These are phyloP conservation scores for Polygonum maritimum DNA, from an alignment of 148 eudicot genomes.

Conservation along the genomic window DNA sequence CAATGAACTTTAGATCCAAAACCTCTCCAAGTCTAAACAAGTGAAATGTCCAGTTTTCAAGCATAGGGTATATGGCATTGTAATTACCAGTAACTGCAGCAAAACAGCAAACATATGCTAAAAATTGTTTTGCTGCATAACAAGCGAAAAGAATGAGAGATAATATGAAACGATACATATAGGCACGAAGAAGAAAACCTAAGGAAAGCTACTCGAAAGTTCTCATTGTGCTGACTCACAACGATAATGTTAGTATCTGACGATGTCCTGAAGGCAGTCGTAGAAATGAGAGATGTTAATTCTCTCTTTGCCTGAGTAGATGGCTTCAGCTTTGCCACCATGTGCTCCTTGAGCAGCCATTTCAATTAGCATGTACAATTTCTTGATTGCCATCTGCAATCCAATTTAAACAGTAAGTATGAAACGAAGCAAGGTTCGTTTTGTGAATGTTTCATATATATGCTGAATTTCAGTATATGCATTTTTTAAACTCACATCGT, in stretches of 20 bases:
- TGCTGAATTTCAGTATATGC: background rate
- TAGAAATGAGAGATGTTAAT: constrained; percentile 72
- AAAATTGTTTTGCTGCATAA: background rate
- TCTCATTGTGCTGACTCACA: background rate
- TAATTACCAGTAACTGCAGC: background rate
- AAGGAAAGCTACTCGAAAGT: background rate
- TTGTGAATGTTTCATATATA: background rate
- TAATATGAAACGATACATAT: background rate
- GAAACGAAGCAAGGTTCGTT: background rate
- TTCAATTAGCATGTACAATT: constrained; percentile 75
- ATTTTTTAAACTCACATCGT: constrained; percentile 46
- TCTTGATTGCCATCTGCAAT: constrained; percentile 80
- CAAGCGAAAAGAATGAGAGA: background rate
- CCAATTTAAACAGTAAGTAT: background rate
- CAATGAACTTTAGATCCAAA: too few relatives aligned
- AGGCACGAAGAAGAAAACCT: background rate
- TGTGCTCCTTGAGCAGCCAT: constrained; percentile 97
- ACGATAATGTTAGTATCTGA: constrained; percentile 31
- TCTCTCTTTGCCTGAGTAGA: constrained; percentile 71
- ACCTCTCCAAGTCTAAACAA: too few relatives aligned
- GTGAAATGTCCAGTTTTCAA: too few relatives aligned
- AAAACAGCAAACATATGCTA: background rate
- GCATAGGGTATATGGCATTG: too few relatives aligned
- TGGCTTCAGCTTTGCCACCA: constrained; percentile 83
- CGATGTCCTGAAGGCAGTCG: constrained; percentile 78